Evolutionary conservation across 1,284 basidiomycete species (phyloP).

Genomic region (Takashimella koratensis): DNA sequence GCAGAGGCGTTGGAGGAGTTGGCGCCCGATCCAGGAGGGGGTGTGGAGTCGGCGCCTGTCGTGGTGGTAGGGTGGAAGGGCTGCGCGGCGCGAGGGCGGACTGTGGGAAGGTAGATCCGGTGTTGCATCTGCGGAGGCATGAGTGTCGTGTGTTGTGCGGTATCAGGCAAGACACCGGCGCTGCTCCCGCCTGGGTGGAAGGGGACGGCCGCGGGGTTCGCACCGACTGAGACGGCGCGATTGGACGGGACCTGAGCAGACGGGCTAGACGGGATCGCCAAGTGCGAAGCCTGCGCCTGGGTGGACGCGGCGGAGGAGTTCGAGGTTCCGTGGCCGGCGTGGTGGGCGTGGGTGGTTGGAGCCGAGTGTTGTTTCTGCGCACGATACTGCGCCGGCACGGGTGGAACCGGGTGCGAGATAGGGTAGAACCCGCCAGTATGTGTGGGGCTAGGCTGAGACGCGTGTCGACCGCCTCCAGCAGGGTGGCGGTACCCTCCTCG

Average conservation of each 20-base stretch:
- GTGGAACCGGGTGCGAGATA: slow-evolving; percentile 15
- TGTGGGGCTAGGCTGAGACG: slow-evolving; percentile 20
- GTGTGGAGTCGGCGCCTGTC: slow-evolving; percentile 32
- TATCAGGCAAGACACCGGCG: slow-evolving; percentile 1
- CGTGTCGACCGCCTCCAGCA: not conserved
- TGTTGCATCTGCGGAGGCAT: slow-evolving; percentile 49
- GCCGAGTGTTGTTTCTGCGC: too few species aligned
- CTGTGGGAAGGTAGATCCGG: slow-evolving; percentile 45
- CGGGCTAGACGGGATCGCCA: too few species aligned
- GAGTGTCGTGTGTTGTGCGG: slow-evolving; percentile 41
- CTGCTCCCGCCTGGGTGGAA: slow-evolving; percentile 18
- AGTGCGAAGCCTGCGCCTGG: too few species aligned
- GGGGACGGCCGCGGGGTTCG: slow-evolving; percentile 37
- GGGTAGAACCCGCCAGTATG: slow-evolving; percentile 23
- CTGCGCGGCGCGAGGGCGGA: slow-evolving; percentile 39
- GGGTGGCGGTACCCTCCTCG: slow-evolving; percentile 23
- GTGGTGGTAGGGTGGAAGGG: slow-evolving; percentile 43
- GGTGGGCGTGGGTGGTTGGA: too few species aligned
- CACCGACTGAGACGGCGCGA: slow-evolving; percentile 13
- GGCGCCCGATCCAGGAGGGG: slow-evolving; percentile 4
- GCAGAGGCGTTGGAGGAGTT: slow-evolving; percentile 34
- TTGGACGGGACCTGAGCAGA: too few species aligned
- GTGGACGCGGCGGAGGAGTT: too few species aligned
- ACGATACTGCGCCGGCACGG: too few species aligned
- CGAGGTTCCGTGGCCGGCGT: too few species aligned